Evolutionary conservation across 495 filamentous ascomycete genomes (phyloP).

Genomic region (Podospora anserina): DNA sequence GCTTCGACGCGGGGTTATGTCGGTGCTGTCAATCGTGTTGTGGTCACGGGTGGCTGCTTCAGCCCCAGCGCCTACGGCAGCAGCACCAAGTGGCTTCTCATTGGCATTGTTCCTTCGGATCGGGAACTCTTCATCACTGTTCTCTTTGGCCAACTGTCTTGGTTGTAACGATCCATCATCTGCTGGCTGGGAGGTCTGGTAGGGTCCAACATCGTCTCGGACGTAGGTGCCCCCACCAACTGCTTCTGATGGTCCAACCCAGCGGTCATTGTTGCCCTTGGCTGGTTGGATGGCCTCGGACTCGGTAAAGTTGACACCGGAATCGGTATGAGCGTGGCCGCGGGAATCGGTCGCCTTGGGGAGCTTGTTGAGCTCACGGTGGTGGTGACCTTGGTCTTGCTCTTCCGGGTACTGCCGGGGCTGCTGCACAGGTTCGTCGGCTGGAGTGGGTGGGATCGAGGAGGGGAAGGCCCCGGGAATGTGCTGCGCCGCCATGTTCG

Average conservation of each 20-base stretch:
- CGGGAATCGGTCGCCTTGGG: conserved; percentile 34
- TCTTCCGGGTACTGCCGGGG: neutral
- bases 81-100: neutral
- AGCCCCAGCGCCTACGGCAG: neutral
- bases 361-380: conserved; percentile 30
- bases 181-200: neutral
- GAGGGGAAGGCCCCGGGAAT: conserved; percentile 18
- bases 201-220: conserved; percentile 2
- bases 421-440: conserved; percentile 13
- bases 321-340: conserved; percentile 33
- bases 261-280: conserved; percentile 1
- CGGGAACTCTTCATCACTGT: neutral
- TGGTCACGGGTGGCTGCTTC: neutral
- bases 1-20: conserved; percentile 15
- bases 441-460: conserved; percentile 13
- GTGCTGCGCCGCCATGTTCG: neutral
- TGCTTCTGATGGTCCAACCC: conserved; percentile 13
- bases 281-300: conserved; percentile 4
- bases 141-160: neutral
- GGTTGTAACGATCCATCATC: neutral
- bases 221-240: conserved; percentile 19
- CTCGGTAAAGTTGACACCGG: conserved; percentile 31
- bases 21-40: neutral
- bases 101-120: neutral
- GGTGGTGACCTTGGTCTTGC: neutral